Conservation (phyloP, 106 monocot genomes). For the Dendrobium catenatum region DNA sequence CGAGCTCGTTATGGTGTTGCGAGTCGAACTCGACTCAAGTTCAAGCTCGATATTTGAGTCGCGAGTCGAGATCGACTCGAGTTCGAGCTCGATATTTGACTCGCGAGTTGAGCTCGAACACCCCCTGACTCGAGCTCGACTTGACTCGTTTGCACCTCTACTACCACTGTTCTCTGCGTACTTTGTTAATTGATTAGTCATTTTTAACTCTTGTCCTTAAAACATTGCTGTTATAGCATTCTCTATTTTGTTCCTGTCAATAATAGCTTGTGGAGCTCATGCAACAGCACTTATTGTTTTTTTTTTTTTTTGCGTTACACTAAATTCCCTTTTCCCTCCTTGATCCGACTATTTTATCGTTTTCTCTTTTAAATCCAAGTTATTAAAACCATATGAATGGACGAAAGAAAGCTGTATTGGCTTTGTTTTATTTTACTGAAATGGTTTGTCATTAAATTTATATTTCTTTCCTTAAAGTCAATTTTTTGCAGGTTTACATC, state of each 20-base stretch:
- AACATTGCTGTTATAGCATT: background rate
- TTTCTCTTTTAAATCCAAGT: background rate
- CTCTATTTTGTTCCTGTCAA: background rate
- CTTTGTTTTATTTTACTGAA: background rate
- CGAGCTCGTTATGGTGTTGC: too few relatives aligned
- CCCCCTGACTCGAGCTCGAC: too few relatives aligned
- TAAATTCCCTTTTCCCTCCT: background rate
- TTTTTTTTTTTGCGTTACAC: background rate
- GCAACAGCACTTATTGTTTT: background rate
- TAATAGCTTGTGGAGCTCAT: background rate
- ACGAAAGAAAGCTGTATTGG: background rate
- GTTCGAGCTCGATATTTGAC: too few relatives aligned
- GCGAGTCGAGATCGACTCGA: too few relatives aligned
- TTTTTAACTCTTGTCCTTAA: background rate
- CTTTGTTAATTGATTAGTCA: background rate
- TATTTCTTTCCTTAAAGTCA: background rate
- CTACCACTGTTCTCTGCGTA: background rate
- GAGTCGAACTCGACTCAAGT: too few relatives aligned
- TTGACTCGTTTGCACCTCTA: too few relatives aligned
- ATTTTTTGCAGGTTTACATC: constrained; percentile 63
- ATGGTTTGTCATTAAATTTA: background rate
- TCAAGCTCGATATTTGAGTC: too few relatives aligned
- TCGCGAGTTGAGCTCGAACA: too few relatives aligned
- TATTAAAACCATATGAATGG: background rate
- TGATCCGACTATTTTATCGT: background rate